Percentiles rank a stretch among this genome's conserved stretches.
These are phyloP conservation scores for Auricularia auricula-judae DNA, from an alignment of 768 basidiomycete genomes.

Conservation along the genomic window DNA sequence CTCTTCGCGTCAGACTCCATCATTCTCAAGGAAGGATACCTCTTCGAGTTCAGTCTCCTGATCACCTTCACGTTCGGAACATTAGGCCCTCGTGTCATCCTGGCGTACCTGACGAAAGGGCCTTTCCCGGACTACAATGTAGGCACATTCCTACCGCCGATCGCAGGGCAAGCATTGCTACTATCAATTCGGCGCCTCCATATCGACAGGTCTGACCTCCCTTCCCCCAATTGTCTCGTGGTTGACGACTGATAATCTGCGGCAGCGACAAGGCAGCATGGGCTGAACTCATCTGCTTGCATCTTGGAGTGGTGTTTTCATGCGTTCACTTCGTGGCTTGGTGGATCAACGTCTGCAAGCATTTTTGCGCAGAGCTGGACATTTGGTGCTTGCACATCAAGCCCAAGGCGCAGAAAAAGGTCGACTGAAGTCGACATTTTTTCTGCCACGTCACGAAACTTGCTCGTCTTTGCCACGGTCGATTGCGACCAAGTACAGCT, in stretches of 20 bases:
- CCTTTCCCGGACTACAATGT: constrained; percentile 8
- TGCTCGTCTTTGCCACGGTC: too few relatives aligned
- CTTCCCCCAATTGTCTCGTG: background rate
- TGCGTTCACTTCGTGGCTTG: constrained; percentile 6
- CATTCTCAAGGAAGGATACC: constrained; percentile 3
- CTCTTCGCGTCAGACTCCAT: constrained; percentile 5
- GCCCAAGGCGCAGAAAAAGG: background rate
- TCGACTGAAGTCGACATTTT: background rate
- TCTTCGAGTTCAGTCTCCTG: constrained; percentile 7
- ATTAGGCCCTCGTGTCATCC: constrained; percentile 9
- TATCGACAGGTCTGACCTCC: background rate
- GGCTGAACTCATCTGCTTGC: constrained; percentile 1
- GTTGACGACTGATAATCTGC: background rate
- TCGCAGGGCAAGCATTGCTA: constrained; percentile 5
- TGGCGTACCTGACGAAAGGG: constrained; percentile 7
- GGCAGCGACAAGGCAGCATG: background rate
- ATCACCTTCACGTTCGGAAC: constrained; percentile 10
- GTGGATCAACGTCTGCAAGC: constrained; percentile 5
- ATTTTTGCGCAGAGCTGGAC: constrained; percentile 1
- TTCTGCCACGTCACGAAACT: too few relatives aligned
- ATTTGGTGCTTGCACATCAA: constrained; percentile 9
- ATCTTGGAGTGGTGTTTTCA: background rate
- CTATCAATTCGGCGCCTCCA: constrained; percentile 1
- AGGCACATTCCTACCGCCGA: constrained; percentile 6
- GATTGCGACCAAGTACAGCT: too few relatives aligned